Base-by-base conservation (phyloP, 495 filamentous ascomycete species). In the Aspergillus ellipticus region DNA sequence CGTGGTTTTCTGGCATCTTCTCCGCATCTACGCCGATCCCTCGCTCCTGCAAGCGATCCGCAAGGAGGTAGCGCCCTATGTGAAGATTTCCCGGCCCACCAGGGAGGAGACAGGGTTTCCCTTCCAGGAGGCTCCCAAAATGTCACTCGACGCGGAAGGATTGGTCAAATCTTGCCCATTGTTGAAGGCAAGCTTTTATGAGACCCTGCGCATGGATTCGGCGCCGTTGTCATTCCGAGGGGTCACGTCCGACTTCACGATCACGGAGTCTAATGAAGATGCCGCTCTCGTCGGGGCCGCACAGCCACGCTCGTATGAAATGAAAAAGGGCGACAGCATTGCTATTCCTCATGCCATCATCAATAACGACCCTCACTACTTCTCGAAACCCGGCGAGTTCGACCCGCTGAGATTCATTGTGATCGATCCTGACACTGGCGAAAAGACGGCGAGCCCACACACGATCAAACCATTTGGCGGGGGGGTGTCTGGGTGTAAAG, bases 1-100 rank as follows among this genome's bases (percentile, higher is more conserved):
- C 28, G 66, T 79, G 43, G 74, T 77, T 2, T 86, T 82, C 61
- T 87, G 83, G 83, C 74, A 75, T 45, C 48, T 85, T 17, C 59
- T 82, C 15, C 82, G 76, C 49, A 75, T 87, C 29, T 78, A 78
- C 54, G 63, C 74, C 11, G 75, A 74, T 21, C 68, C 71, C 9
- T 61, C 60, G 1, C 69, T 83, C 19, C 53, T 83, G 8, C 65
- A 67, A n/a, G 67, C 70, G 4, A 72, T 88, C 17, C 74, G 79
- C 13, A 66, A 71, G 20, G 86, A 88, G 60, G 77, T 82, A 8
- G 64, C 64, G 3, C 69, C 76, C 0, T 82, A 67, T 45, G 76
- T 73, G 8, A 67, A 71, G 41, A 70, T 76, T 4, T 62, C 65
- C 0, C 74, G 83, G 41, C 75, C 69, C 24, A 70, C 60, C 24